A percentile compares a stretch with the other conserved stretches of the same genome.
phyloP scores from a whole-genome alignment of 345 rosid species.

The Xanthoceras sorbifolium region DNA sequence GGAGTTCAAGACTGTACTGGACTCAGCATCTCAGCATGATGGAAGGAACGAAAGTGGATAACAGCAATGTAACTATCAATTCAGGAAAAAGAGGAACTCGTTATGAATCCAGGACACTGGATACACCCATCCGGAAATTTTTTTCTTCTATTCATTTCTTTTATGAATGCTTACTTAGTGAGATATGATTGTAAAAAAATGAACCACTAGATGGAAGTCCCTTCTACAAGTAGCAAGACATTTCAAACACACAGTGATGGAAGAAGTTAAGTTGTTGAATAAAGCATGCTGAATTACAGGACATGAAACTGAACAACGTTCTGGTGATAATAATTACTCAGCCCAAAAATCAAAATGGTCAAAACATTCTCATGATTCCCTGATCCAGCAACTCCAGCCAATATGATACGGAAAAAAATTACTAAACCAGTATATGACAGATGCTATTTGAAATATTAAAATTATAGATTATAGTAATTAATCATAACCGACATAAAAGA shows the following conservation, averaged over 20 bases:
- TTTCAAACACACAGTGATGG: background rate
- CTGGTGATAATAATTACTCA: background rate
- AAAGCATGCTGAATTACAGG: background rate
- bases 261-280: background rate
- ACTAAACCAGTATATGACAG: background rate
- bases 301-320: background rate
- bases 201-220: background rate
- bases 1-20: background rate
- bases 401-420: background rate
- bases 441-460: background rate
- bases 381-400: constrained; percentile 6
- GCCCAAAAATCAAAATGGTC: background rate
- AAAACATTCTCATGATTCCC: background rate
- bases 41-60: background rate
- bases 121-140: background rate
- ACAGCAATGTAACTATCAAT: background rate
- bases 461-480: background rate
- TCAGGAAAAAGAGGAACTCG: background rate
- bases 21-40: background rate
- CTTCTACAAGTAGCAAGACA: background rate
- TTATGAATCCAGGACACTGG: background rate
- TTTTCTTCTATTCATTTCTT: background rate
- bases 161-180: background rate
- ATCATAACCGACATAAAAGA: background rate
- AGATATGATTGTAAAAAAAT: background rate